These are phyloP conservation scores for Aspergillus quadrilineatus DNA, from an alignment of 2,329 filamentous ascomycete species.

Conservation along the genomic window DNA sequence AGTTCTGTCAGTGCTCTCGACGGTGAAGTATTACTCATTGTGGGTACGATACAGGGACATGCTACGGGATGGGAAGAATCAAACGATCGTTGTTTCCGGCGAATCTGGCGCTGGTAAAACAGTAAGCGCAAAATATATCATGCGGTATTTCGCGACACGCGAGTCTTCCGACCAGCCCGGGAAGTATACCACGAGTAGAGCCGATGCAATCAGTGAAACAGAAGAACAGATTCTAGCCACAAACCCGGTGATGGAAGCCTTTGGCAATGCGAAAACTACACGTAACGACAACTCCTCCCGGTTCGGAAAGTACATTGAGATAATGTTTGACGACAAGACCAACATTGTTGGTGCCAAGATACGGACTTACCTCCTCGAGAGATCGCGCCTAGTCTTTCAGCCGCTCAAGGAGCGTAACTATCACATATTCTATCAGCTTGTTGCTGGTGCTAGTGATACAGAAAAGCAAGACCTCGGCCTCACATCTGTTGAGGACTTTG, in stretches of 20 bases:
- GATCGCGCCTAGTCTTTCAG: conserved; percentile 94
- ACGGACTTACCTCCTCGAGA: conserved; percentile 89
- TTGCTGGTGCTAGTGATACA: conserved; percentile 83
- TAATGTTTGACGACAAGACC: conserved; percentile 94
- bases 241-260: conserved; percentile 99
- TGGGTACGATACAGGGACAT: conserved; percentile 67
- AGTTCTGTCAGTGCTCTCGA: conserved; percentile 31
- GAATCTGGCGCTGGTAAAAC: conserved; percentile 99
- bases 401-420: conserved; percentile 97
- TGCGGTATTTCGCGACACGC: conserved; percentile 98
- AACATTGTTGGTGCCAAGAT: conserved; percentile 99
- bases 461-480: conserved; percentile 79
- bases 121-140: conserved; percentile 99
- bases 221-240: conserved; percentile 98
- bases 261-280: conserved; percentile 99
- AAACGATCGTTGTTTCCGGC: conserved; percentile 98
- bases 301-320: conserved; percentile 99
- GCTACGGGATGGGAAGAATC: conserved; percentile 91
- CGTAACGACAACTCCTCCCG: conserved; percentile 98
- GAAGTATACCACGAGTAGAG: conserved; percentile 70
- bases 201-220: conserved; percentile 89
- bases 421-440: conserved; percentile 97
- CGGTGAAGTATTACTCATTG: conserved; percentile 37
- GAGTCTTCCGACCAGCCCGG: conserved; percentile 87
- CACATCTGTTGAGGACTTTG: conserved; percentile 82